phyloP scores from a whole-genome alignment of 2,329 filamentous ascomycete genomes.

The Aspergillus hortae region DNA sequence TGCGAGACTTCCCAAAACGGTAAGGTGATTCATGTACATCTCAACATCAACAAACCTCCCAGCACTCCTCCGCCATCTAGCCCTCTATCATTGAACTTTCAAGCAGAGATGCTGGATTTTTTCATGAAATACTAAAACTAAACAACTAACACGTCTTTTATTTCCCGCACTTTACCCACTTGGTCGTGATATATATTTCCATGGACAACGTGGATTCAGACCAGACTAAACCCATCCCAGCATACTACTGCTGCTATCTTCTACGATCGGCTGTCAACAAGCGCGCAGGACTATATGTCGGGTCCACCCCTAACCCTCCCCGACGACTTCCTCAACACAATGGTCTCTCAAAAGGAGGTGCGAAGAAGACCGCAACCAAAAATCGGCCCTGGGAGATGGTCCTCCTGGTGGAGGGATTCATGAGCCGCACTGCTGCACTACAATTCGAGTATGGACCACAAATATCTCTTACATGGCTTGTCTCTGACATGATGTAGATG shows the following conservation, averaged over 20 bases:
- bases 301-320: constrained; percentile 84
- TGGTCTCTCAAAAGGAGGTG: constrained; percentile 76
- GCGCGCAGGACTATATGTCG: constrained; percentile 72
- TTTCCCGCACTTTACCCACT: too few species aligned
- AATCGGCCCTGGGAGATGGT: constrained; percentile 90
- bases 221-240: constrained; percentile 65
- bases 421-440: constrained; percentile 77
- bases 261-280: constrained; percentile 71
- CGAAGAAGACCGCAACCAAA: constrained; percentile 66
- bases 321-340: constrained; percentile 89
- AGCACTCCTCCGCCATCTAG: too few species aligned
- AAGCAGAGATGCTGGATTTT: too few species aligned
- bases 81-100: too few species aligned
- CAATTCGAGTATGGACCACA: constrained; percentile 76
- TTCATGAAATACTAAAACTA: too few species aligned
- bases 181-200: not conserved
- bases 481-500: constrained; percentile 56
- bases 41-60: too few species aligned
- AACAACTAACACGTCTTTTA: too few species aligned
- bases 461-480: not conserved
- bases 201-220: constrained; percentile 20
- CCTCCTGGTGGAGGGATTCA: constrained; percentile 81
- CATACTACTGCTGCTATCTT: constrained; percentile 91
- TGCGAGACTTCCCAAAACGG: too few species aligned
- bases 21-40: too few species aligned